phyloP scores from a whole-genome alignment of 495 filamentous ascomycete species.

The Lophiotrema nucula region DNA sequence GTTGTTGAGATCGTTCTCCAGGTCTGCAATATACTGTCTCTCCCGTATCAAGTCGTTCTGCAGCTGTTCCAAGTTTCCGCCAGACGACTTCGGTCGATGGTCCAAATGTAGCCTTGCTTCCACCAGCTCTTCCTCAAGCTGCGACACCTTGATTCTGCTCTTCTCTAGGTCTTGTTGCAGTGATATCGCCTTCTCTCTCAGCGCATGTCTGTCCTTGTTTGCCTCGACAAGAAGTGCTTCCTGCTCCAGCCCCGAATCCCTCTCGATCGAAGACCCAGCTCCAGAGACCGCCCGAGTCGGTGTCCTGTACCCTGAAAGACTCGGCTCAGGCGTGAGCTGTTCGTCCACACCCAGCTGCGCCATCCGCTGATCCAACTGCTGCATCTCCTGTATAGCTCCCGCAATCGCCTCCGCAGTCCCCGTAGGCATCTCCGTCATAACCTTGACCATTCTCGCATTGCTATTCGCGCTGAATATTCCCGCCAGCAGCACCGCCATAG shows the following conservation, averaged over 20 bases:
- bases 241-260: slow-evolving; percentile 41
- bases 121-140: slow-evolving; percentile 42
- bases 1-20: slow-evolving; percentile 40
- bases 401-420: slow-evolving; percentile 38
- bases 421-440: slow-evolving; percentile 37
- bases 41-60: slow-evolving; percentile 36
- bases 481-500: slow-evolving; percentile 39
- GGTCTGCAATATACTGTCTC: slow-evolving; percentile 41
- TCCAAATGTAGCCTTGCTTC: slow-evolving; percentile 39
- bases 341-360: slow-evolving; percentile 29
- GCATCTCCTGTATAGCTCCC: slow-evolving; percentile 38
- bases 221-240: slow-evolving; percentile 36
- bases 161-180: slow-evolving; percentile 34
- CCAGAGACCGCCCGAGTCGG: slow-evolving; percentile 25
- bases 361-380: slow-evolving; percentile 34
- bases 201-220: slow-evolving; percentile 25
- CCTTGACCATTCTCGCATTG: slow-evolving; percentile 42
- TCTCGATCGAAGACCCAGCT: slow-evolving; percentile 23
- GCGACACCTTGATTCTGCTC: slow-evolving; percentile 31
- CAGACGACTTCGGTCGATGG: slow-evolving; percentile 22
- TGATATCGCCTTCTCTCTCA: slow-evolving; percentile 16
- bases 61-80: slow-evolving; percentile 37
- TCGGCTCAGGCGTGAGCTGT: slow-evolving; percentile 29
- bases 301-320: slow-evolving; percentile 21
- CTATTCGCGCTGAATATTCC: slow-evolving; percentile 38